phyloP scores from a whole-genome alignment of 1,284 basidiomycete species.

The Clitocybe nebularis region DNA sequence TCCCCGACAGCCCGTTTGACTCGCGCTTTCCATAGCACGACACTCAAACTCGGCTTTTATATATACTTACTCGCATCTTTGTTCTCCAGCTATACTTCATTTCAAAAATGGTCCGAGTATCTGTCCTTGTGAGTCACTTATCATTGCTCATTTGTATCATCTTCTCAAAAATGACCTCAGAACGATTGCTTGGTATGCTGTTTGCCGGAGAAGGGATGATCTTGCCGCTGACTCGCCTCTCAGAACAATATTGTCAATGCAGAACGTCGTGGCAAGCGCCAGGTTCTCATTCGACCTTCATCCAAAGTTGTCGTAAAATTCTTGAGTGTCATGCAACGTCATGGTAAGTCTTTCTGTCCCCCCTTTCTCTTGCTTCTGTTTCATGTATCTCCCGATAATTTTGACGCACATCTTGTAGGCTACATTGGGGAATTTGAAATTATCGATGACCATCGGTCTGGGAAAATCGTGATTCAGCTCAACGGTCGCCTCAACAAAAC shows the following conservation, averaged over 20 bases:
- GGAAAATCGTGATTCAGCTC: slow-evolving; percentile 98
- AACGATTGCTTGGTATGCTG: slow-evolving; percentile 75
- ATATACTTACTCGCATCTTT: slow-evolving; percentile 12
- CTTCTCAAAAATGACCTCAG: slow-evolving; percentile 30
- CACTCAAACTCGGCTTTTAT: slow-evolving; percentile 69
- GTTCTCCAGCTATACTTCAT: slow-evolving; percentile 27
- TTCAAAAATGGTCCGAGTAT: slow-evolving; percentile 78
- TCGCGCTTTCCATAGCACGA: slow-evolving; percentile 78
- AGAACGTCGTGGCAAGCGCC: slow-evolving; percentile 96
- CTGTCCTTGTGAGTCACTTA: slow-evolving; percentile 63
- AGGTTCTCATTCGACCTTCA: slow-evolving; percentile 92
- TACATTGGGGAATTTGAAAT: slow-evolving; percentile 99
- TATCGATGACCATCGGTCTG: slow-evolving; percentile 98
- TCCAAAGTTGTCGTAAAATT: slow-evolving; percentile 97
- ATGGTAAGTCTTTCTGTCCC: slow-evolving; percentile 63
- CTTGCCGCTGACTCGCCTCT: too few species aligned
- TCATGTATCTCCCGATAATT: slow-evolving; percentile 63
- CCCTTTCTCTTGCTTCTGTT: slow-evolving; percentile 28
- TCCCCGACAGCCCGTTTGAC: slow-evolving; percentile 57
- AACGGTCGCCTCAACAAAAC: slow-evolving; percentile 99
- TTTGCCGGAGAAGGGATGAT: not conserved
- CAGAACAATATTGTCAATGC: slow-evolving; percentile 98
- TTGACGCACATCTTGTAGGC: slow-evolving; percentile 68
- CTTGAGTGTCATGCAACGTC: slow-evolving; percentile 95
- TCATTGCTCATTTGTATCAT: not conserved